phyloP scores from a whole-genome alignment of 106 monocot species.

The Acorus calamus region DNA sequence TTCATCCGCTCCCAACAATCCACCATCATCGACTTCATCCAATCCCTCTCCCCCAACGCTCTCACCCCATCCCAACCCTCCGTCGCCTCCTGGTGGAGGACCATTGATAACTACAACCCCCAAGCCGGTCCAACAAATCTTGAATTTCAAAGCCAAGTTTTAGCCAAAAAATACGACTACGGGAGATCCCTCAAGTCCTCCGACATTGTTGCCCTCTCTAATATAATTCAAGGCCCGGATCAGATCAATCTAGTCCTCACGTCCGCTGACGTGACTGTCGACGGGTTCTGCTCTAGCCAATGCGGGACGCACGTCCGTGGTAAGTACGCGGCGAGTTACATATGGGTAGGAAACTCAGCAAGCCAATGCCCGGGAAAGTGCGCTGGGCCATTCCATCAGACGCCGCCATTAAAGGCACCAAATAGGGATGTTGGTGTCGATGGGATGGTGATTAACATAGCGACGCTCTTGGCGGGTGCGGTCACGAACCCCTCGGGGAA shows the following conservation, averaged over 20 bases:
- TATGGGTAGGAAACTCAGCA: slow-evolving; percentile 54
- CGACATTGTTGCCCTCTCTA: slow-evolving; percentile 34
- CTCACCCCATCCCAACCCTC: too few species aligned
- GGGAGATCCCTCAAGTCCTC: slow-evolving; percentile 32
- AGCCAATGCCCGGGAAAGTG: slow-evolving; percentile 46
- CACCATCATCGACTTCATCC: too few species aligned
- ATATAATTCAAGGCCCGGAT: slow-evolving; percentile 14
- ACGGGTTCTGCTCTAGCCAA: slow-evolving; percentile 56
- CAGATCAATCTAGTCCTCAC: slow-evolving; percentile 42
- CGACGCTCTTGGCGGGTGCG: slow-evolving; percentile 27
- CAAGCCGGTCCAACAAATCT: background rate
- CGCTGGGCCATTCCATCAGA: slow-evolving; percentile 48
- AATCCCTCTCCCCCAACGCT: too few species aligned
- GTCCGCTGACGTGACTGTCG: slow-evolving; percentile 34
- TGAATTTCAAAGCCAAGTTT: too few species aligned
- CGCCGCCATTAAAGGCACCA: slow-evolving; percentile 28
- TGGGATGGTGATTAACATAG: slow-evolving; percentile 41
- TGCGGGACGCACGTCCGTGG: slow-evolving; percentile 41
- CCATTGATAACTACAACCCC: too few species aligned
- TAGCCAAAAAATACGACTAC: too few species aligned
- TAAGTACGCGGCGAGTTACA: slow-evolving; percentile 14
- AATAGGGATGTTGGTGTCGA: slow-evolving; percentile 39
- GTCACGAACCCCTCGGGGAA: slow-evolving; percentile 36
- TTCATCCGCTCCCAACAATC: too few species aligned
- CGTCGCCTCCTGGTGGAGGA: background rate